phyloP scores from a whole-genome alignment of 2,329 filamentous ascomycete species.

The Juglanconis sp. region DNA sequence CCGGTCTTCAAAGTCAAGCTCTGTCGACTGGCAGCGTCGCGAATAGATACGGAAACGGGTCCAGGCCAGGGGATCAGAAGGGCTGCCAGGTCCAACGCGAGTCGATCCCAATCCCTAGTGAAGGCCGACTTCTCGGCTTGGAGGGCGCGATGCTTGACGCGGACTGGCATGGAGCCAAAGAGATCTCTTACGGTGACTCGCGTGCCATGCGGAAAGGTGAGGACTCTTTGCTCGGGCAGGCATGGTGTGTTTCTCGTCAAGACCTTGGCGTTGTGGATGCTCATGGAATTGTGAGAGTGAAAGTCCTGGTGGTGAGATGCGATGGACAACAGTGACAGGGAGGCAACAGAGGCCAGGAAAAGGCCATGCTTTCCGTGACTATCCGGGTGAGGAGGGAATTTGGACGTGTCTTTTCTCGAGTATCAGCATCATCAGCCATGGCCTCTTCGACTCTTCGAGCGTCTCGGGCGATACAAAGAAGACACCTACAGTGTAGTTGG shows the following conservation, averaged over 20 bases:
- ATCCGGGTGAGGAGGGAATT: conserved; percentile 45
- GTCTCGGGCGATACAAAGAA: conserved; percentile 8
- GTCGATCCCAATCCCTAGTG: conserved; percentile 61
- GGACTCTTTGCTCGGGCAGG: conserved; percentile 53
- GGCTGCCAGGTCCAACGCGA: conserved; percentile 58
- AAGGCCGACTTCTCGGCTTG: conserved; percentile 48
- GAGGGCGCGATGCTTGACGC: conserved; percentile 73
- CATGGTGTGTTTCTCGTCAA: conserved; percentile 64
- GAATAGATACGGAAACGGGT: conserved; percentile 55
- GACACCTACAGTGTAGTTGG: conserved; percentile 65
- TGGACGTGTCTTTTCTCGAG: conserved; percentile 68
- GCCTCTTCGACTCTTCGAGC: conserved; percentile 12
- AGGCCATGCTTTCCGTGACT: conserved; percentile 67
- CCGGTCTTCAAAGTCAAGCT: conserved; percentile 32
- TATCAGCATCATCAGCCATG: background rate
- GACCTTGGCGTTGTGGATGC: conserved; percentile 66
- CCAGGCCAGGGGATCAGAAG: conserved; percentile 69
- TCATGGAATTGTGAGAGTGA: conserved; percentile 61
- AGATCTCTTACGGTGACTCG: conserved; percentile 72
- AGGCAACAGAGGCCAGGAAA: conserved; percentile 74
- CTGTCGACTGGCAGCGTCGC: conserved; percentile 43
- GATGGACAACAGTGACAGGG: conserved; percentile 73
- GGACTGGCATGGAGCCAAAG: conserved; percentile 87
- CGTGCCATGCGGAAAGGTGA: conserved; percentile 65
- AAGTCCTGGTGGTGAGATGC: conserved; percentile 65